phyloP scores from a whole-genome alignment of 2,329 filamentous ascomycete genomes.

The Harringtonia aguacate region DNA sequence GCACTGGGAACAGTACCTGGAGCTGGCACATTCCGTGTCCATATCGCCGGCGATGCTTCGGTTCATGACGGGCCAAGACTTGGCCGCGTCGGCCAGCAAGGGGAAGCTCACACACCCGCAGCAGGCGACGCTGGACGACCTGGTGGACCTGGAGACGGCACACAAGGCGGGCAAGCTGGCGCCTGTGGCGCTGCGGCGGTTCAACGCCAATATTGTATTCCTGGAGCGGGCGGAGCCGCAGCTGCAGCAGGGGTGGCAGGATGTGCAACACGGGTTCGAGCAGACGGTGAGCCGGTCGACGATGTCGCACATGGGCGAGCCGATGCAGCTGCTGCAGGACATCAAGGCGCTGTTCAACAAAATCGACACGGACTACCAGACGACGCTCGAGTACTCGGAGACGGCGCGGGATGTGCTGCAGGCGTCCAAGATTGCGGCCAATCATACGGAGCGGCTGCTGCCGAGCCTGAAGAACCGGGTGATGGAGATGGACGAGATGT shows the following conservation, averaged over 20 bases:
- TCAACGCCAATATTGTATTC: conserved; percentile 47
- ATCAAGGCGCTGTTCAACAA: conserved; percentile 80
- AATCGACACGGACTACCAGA: conserved; percentile 75
- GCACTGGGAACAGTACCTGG: conserved; percentile 59
- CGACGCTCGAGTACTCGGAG: conserved; percentile 57
- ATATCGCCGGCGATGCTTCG: conserved; percentile 55
- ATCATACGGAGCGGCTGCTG: conserved; percentile 51
- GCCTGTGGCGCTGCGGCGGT: conserved; percentile 44
- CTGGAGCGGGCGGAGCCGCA: conserved; percentile 49
- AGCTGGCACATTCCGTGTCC: conserved; percentile 51
- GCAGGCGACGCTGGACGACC: conserved; percentile 56
- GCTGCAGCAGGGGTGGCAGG: conserved; percentile 51
- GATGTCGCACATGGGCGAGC: conserved; percentile 49
- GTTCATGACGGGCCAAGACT: conserved; percentile 47
- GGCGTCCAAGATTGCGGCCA: conserved; percentile 52
- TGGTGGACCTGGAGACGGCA: conserved; percentile 65
- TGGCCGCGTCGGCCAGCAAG: conserved; percentile 22
- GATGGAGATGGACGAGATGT: conserved; percentile 50
- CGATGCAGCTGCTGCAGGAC: conserved; percentile 63
- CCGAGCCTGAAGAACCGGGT: conserved; percentile 46
- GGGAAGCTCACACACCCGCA: conserved; percentile 25
- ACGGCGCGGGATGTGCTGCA: conserved; percentile 50
- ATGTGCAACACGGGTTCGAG: conserved; percentile 53
- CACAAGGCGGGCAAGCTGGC: conserved; percentile 61
- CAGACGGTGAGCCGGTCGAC: conserved; percentile 43